Evolutionary conservation across 2,329 filamentous ascomycete species (phyloP).

Genomic region (Hymenoscyphus infarciens): DNA sequence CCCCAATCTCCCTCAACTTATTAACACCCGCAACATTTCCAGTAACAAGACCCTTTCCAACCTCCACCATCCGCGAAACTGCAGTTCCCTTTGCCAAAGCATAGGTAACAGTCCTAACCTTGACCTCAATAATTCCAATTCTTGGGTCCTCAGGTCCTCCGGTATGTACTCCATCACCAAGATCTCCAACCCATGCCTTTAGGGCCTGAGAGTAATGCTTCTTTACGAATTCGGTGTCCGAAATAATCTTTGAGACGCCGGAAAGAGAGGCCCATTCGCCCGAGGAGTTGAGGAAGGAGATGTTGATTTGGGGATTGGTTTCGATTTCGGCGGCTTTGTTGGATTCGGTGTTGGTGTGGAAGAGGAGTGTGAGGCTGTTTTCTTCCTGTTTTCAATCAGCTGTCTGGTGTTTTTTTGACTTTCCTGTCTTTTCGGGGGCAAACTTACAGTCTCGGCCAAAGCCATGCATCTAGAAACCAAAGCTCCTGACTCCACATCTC

Average conservation of each 20-base stretch:
- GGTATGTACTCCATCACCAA: conserved; percentile 79
- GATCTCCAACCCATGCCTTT: conserved; percentile 83
- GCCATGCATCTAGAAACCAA: conserved; percentile 85
- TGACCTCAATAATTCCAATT: conserved; percentile 76
- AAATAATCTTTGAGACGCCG: conserved; percentile 66
- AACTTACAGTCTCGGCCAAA: conserved; percentile 67
- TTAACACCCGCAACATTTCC: conserved; percentile 71
- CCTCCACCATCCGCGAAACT: conserved; percentile 61
- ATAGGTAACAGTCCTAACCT: conserved; percentile 70
- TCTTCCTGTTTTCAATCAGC: conserved; percentile 54
- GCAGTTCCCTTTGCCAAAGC: conserved; percentile 60
- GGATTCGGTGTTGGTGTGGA: conserved; percentile 88
- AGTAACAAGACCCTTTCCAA: conserved; percentile 71
- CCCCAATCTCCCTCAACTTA: conserved; percentile 69
- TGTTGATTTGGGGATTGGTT: conserved; percentile 70
- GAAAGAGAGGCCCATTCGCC: conserved; percentile 86
- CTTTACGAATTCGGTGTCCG: conserved; percentile 63
- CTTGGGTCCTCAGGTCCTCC: conserved; percentile 78
- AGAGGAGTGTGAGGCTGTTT: conserved; percentile 76
- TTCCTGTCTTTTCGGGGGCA: background rate
- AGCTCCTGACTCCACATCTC: conserved; percentile 58
- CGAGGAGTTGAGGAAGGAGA: conserved; percentile 71
- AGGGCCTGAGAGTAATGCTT: conserved; percentile 72
- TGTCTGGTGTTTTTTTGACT: background rate
- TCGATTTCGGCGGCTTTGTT: conserved; percentile 81